Conservation (phyloP, 2,329 filamentous ascomycete species). For the Stachybotrys elegans region DNA sequence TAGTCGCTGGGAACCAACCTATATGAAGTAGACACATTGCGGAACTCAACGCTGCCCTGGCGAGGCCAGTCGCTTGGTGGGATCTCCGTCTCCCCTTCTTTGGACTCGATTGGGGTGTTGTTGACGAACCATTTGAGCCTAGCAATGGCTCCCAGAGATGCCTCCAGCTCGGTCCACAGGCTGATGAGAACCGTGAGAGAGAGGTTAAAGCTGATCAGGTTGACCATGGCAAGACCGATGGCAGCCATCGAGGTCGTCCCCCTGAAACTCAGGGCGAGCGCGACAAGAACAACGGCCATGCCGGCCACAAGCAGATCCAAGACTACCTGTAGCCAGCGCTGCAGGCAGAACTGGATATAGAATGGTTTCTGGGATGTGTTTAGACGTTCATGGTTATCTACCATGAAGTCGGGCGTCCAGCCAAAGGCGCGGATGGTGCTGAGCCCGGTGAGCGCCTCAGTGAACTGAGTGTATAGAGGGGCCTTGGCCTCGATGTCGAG, state of each 20-base stretch:
- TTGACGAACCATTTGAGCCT: slow-evolving; percentile 25
- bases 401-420: slow-evolving; percentile 33
- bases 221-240: slow-evolving; percentile 24
- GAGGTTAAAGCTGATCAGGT: slow-evolving; percentile 21
- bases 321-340: slow-evolving; percentile 43
- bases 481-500: slow-evolving; percentile 46
- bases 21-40: slow-evolving; percentile 20
- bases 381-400: slow-evolving; percentile 27
- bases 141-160: slow-evolving; percentile 27
- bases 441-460: slow-evolving; percentile 41
- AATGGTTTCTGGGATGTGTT: slow-evolving; percentile 43
- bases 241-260: slow-evolving; percentile 19
- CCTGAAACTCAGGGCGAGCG: slow-evolving; percentile 30
- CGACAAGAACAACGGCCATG: slow-evolving; percentile 40
- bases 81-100: slow-evolving; percentile 1
- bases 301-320: slow-evolving; percentile 42
- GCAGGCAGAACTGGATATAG: slow-evolving; percentile 43
- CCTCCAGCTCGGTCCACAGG: slow-evolving; percentile 31
- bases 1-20: slow-evolving; percentile 9
- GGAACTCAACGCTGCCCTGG: slow-evolving; percentile 19
- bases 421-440: slow-evolving; percentile 45
- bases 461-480: slow-evolving; percentile 46
- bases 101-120: slow-evolving; percentile 21
- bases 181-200: slow-evolving; percentile 24
- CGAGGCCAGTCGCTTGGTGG: slow-evolving; percentile 19